Evolutionary conservation across 345 rosid genomes (phyloP).

Genomic region (Microthlaspi erraticum): DNA sequence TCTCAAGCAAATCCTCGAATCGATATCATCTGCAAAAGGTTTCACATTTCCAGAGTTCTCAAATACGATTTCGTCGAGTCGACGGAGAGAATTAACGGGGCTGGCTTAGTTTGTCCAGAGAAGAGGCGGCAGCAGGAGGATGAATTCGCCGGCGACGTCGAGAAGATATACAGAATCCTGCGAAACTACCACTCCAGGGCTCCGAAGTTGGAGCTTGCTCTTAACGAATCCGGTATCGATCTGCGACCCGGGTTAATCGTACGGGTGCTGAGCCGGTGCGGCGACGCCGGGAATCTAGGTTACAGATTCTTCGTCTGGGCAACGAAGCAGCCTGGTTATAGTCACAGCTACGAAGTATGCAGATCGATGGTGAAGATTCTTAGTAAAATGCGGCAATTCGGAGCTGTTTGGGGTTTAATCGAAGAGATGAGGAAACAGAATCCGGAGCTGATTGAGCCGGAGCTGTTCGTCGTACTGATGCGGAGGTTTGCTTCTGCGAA

Average conservation of each 20-base stretch:
- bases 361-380: constrained; percentile 71
- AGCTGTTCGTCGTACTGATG: constrained; percentile 74
- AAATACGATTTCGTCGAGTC: background rate
- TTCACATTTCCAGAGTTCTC: constrained; percentile 33
- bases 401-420: constrained; percentile 85
- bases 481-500: constrained; percentile 91
- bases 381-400: constrained; percentile 93
- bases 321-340: constrained; percentile 72
- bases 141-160: constrained; percentile 77
- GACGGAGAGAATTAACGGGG: constrained; percentile 35
- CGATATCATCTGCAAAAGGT: constrained; percentile 17
- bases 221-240: constrained; percentile 72
- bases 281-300: constrained; percentile 87
- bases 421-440: constrained; percentile 80
- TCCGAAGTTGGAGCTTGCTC: constrained; percentile 79
- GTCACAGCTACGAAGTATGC: constrained; percentile 76
- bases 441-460: constrained; percentile 68
- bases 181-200: constrained; percentile 73
- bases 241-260: constrained; percentile 68
- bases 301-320: constrained; percentile 82
- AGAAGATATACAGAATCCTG: constrained; percentile 72
- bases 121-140: constrained; percentile 51
- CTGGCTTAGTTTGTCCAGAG: constrained; percentile 54
- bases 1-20: constrained; percentile 15
- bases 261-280: constrained; percentile 82